Evolutionary conservation across 2,329 filamentous ascomycete species (phyloP).

Genomic region (Hypoxylon rubiginosum): DNA sequence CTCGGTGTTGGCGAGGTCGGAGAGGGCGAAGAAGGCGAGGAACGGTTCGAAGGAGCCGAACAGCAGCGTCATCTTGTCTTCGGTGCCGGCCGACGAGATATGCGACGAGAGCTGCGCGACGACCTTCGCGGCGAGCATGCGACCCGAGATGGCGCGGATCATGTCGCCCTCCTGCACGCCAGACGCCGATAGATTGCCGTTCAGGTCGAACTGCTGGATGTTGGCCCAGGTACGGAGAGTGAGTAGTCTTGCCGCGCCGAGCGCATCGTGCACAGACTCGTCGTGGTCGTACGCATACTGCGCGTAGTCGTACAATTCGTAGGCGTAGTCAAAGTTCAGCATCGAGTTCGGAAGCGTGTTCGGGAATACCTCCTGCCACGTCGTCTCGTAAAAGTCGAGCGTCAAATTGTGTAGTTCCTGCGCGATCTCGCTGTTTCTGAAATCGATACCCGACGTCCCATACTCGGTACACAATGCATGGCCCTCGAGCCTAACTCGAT

Average conservation of each 20-base stretch:
- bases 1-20: conserved; percentile 61
- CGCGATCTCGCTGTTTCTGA: conserved; percentile 22
- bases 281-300: conserved; percentile 68
- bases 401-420: conserved; percentile 44
- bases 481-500: conserved; percentile 37
- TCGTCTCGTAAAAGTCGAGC: conserved; percentile 57
- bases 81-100: conserved; percentile 56
- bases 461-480: conserved; percentile 38
- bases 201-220: conserved; percentile 71
- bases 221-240: conserved; percentile 75
- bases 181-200: conserved; percentile 72
- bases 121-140: conserved; percentile 63
- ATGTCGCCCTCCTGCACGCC: conserved; percentile 54
- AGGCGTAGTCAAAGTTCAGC: conserved; percentile 64
- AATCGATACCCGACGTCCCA: conserved; percentile 26
- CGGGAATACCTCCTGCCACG: conserved; percentile 57
- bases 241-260: conserved; percentile 61
- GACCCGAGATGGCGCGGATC: conserved; percentile 66
- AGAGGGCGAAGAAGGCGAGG: conserved; percentile 66
- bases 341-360: conserved; percentile 53
- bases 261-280: conserved; percentile 54
- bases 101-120: conserved; percentile 59
- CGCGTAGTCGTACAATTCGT: conserved; percentile 68
- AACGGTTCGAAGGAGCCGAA: conserved; percentile 69
- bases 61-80: conserved; percentile 64